Evolutionary conservation across 139 green algal genomes (phyloP).

Genomic region (Axilococcus clingmanii): DNA sequence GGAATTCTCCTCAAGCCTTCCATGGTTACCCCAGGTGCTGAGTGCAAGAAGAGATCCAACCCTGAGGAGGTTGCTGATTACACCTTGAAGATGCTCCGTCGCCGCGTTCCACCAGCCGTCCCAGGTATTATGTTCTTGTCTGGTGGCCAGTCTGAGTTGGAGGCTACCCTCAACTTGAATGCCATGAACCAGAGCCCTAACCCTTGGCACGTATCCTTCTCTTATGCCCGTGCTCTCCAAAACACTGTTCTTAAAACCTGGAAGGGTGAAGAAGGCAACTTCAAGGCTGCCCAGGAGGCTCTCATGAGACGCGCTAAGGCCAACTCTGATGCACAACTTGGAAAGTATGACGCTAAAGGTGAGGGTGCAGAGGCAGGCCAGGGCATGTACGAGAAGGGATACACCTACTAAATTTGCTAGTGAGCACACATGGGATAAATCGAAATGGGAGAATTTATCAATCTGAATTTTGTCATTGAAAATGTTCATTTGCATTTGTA

Average conservation of each 20-base stretch:
- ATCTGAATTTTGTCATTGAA: background rate
- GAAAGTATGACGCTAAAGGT: constrained; percentile 76
- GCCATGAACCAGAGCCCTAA: constrained; percentile 99
- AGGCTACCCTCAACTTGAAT: constrained; percentile 99
- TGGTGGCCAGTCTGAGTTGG: constrained; percentile 96
- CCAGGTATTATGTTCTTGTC: constrained; percentile 99
- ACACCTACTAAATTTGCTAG: constrained; percentile 67
- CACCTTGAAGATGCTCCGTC: constrained; percentile 90
- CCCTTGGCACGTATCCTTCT: constrained; percentile 99
- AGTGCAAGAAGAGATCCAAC: constrained; percentile 57
- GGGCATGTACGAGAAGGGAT: constrained; percentile 78
- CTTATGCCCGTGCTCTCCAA: constrained; percentile 96
- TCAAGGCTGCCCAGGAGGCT: constrained; percentile 74
- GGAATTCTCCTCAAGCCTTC: constrained; percentile 99
- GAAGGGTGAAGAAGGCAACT: constrained; percentile 87
- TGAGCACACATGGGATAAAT: background rate
- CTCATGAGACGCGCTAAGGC: constrained; percentile 87
- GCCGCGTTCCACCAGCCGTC: constrained; percentile 93
- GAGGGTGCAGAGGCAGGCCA: constrained; percentile 17
- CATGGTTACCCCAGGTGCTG: constrained; percentile 98
- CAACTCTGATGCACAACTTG: constrained; percentile 91
- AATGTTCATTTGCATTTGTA: background rate
- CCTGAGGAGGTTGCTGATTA: constrained; percentile 85
- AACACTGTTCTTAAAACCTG: constrained; percentile 76
- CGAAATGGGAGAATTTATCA: background rate